Conservation (phyloP, 345 rosid genomes). For the Lepidium africanum region DNA sequence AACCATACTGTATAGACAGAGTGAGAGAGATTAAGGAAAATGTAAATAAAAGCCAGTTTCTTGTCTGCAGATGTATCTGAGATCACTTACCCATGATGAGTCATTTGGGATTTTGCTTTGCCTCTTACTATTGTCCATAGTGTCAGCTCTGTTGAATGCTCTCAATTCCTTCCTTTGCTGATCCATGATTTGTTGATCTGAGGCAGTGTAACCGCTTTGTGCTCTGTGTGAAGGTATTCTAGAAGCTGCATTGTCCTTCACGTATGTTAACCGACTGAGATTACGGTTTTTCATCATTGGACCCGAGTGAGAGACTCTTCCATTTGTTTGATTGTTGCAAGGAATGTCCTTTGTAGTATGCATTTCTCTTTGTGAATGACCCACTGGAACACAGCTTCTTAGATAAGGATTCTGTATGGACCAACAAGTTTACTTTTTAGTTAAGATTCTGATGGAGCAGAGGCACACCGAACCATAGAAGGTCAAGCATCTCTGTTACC, state of each 20-base stretch:
- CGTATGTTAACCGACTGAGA: constrained; percentile 8
- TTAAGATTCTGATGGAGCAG: constrained; percentile 3
- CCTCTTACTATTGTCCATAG: constrained; percentile 25
- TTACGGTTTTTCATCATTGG: constrained; percentile 25
- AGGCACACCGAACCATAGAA: constrained; percentile 25
- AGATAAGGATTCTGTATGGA: constrained; percentile 28
- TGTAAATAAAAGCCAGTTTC: not conserved
- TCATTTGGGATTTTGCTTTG: constrained; percentile 24
- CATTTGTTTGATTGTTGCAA: constrained; percentile 3
- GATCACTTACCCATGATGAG: constrained; percentile 26
- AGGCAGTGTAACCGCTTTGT: constrained; percentile 1
- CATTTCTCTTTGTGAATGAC: constrained; percentile 24
- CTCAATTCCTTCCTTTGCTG: constrained; percentile 16
- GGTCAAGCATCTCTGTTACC: constrained; percentile 22
- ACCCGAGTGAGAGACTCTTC: constrained; percentile 24
- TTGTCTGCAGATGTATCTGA: not conserved
- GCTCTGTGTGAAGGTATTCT: constrained; percentile 14
- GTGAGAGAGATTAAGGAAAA: not conserved
- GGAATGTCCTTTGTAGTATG: constrained; percentile 15
- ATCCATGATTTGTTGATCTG: not conserved
- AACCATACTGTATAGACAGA: constrained; percentile 33
- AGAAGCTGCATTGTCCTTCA: constrained; percentile 14
- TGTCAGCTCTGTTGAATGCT: constrained; percentile 24
- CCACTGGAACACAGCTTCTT: constrained; percentile 5
- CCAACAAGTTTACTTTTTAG: constrained; percentile 14